Evolutionary conservation across 257 asterid species (phyloP).

Genomic region (Solanum pimpinellifolium): DNA sequence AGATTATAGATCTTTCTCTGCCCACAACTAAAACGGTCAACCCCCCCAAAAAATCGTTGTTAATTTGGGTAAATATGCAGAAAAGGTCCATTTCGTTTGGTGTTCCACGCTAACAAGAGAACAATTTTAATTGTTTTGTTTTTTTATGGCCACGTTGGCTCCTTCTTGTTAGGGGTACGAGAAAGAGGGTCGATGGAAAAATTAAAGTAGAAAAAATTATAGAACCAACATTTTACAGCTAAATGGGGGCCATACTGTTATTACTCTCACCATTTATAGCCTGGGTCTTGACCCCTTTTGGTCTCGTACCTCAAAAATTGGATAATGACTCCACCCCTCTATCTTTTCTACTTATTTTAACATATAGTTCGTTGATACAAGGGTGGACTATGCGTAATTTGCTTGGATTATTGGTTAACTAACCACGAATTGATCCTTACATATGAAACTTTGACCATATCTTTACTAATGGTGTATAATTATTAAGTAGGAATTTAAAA

Average conservation of each 20-base stretch:
- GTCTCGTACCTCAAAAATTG: not conserved
- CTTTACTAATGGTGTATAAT: not conserved
- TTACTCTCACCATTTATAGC: not conserved
- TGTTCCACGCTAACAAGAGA: not conserved
- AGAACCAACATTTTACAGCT: not conserved
- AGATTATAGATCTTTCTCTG: not conserved
- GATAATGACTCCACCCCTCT: not conserved
- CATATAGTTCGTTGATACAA: not conserved
- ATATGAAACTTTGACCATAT: constrained; percentile 25
- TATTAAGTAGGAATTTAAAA: not conserved
- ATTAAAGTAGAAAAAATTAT: not conserved
- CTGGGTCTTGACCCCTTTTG: not conserved
- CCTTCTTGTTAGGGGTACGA: not conserved
- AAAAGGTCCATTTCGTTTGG: not conserved
- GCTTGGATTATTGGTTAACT: constrained; percentile 37
- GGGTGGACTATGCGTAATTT: constrained; percentile 2
- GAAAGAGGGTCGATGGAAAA: not conserved
- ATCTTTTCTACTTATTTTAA: no score
- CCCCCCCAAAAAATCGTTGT: not conserved
- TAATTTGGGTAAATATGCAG: not conserved
- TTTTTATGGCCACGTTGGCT: not conserved
- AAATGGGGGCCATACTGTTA: not conserved
- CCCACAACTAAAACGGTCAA: not conserved
- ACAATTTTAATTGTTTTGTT: no score
- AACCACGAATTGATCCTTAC: constrained; percentile 17